Evolutionary conservation across 345 rosid species (phyloP).

Genomic region (Salix arbutifolia): DNA sequence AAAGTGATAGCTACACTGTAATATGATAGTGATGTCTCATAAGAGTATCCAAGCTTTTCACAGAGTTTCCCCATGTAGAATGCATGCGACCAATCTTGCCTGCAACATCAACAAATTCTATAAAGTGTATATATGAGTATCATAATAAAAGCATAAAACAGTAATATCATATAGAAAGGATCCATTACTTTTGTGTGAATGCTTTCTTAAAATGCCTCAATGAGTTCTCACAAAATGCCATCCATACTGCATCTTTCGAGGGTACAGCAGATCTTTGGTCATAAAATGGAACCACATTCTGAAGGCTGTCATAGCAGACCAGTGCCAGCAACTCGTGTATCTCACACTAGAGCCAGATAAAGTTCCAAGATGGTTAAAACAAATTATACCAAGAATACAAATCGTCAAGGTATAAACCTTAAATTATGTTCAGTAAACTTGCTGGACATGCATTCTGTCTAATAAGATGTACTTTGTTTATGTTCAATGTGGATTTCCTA

Average conservation of each 20-base stretch:
- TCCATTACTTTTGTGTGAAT: conserved; percentile 59
- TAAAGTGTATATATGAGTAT: conserved; percentile 1
- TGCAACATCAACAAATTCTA: conserved; percentile 28
- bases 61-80: conserved; percentile 93
- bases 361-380: conserved; percentile 16
- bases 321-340: conserved; percentile 90
- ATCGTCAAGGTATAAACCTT: background rate
- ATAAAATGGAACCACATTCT: conserved; percentile 89
- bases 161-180: conserved; percentile 8
- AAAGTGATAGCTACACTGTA: conserved; percentile 71
- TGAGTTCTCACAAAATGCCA: conserved; percentile 69
- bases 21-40: conserved; percentile 59
- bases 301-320: conserved; percentile 97
- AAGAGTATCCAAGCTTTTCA: conserved; percentile 79
- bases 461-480: background rate
- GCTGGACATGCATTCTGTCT: background rate
- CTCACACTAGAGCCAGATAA: conserved; percentile 61
- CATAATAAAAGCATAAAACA: conserved; percentile 9
- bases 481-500: background rate
- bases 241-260: conserved; percentile 75
- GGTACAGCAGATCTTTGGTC: conserved; percentile 84
- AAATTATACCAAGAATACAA: background rate
- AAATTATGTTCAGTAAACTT: background rate
- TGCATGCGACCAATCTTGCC: conserved; percentile 97
- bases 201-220: conserved; percentile 88